phyloP scores from a whole-genome alignment of 345 rosid species.

The Psidium guajava region DNA sequence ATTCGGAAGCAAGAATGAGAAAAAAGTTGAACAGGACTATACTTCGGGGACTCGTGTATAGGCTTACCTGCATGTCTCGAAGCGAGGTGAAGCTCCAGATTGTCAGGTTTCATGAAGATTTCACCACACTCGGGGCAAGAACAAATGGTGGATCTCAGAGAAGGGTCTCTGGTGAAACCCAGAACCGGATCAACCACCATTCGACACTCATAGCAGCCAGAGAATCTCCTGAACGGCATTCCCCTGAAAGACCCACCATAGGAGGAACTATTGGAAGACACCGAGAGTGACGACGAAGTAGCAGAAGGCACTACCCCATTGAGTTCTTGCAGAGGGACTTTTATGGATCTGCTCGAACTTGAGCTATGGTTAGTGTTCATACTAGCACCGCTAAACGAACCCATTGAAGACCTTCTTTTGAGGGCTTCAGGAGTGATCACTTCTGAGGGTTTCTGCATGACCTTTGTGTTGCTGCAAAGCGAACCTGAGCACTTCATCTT shows the following conservation, averaged over 20 bases:
- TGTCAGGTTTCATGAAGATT: slow-evolving; percentile 54
- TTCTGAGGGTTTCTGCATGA: slow-evolving; percentile 31
- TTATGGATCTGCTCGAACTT: slow-evolving; percentile 43
- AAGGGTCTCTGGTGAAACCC: slow-evolving; percentile 42
- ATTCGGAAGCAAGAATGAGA: not conserved
- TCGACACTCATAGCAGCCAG: slow-evolving; percentile 73
- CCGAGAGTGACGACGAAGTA: not conserved
- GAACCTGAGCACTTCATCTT: slow-evolving; percentile 74
- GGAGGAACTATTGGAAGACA: slow-evolving; percentile 24
- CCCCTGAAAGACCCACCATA: slow-evolving; percentile 29
- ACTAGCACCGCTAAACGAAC: not conserved
- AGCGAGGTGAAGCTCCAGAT: slow-evolving; percentile 61
- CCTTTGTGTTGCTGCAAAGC: slow-evolving; percentile 63
- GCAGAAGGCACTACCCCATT: slow-evolving; percentile 14
- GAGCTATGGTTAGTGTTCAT: not conserved
- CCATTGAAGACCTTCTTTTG: slow-evolving; percentile 28
- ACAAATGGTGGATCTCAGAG: slow-evolving; percentile 39
- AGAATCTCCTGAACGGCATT: slow-evolving; percentile 59
- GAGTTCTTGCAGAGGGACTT: slow-evolving; percentile 31
- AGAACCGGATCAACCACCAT: slow-evolving; percentile 74
- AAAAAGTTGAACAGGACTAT: not conserved
- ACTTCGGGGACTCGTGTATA: not conserved
- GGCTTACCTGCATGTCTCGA: slow-evolving; percentile 60
- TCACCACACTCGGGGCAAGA: slow-evolving; percentile 69
- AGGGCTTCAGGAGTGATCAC: slow-evolving; percentile 27